Percentiles rank a stretch among this genome's conserved stretches.
These are phyloP conservation scores for Glycine latifolia DNA, from an alignment of 306 rosid species.

Conservation along the genomic window DNA sequence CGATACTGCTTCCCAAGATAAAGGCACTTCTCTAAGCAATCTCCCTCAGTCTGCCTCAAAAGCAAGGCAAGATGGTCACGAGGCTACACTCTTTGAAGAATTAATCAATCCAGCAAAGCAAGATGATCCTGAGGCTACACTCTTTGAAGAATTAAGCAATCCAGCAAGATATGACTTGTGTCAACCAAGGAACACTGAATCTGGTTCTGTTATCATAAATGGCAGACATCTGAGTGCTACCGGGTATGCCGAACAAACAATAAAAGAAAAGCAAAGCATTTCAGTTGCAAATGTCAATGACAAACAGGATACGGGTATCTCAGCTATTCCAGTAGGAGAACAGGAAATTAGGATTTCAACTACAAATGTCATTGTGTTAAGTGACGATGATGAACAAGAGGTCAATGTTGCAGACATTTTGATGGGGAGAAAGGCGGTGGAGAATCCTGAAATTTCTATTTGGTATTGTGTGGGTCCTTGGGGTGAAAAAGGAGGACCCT, in stretches of 20 bases:
- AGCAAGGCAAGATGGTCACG: constrained; percentile 22
- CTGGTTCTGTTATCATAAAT: constrained; percentile 37
- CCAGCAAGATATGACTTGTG: neutral
- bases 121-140: constrained; percentile 18
- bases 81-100: constrained; percentile 27
- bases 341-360: neutral
- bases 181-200: constrained; percentile 16
- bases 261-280: constrained; percentile 38
- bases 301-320: neutral
- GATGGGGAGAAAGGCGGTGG: constrained; percentile 29
- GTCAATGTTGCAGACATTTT: neutral
- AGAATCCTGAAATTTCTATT: constrained; percentile 44
- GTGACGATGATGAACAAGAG: constrained; percentile 50
- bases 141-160: constrained; percentile 19
- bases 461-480: constrained; percentile 62
- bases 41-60: constrained; percentile 23
- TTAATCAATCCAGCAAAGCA: constrained; percentile 22
- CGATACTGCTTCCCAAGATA: constrained; percentile 33
- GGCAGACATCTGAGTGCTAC: constrained; percentile 24
- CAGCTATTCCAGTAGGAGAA: neutral
- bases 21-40: constrained; percentile 35
- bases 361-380: constrained; percentile 39
- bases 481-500: constrained; percentile 66
- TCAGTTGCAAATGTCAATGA: constrained; percentile 40
- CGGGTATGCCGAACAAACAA: constrained; percentile 22